Evolutionary conservation across 495 filamentous ascomycete genomes (phyloP).

Genomic region (Aspergillus sclerotiicarbonarius): DNA sequence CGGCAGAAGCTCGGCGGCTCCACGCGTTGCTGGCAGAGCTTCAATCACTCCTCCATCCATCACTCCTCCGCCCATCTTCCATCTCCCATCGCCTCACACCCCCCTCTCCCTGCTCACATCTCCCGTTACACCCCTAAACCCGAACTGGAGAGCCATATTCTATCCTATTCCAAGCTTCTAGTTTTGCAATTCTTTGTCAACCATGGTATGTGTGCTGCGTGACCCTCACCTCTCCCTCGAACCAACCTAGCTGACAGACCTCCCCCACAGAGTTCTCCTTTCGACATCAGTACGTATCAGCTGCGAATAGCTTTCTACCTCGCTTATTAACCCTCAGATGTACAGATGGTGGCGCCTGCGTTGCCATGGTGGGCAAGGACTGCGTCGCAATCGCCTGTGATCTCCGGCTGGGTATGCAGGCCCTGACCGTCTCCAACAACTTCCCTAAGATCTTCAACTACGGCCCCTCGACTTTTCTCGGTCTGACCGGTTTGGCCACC

Average conservation of each 20-base stretch:
- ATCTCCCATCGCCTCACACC: constrained; percentile 10
- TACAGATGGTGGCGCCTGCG: constrained; percentile 89
- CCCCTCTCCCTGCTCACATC: constrained; percentile 10
- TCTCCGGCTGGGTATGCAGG: constrained; percentile 93
- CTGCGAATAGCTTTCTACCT: constrained; percentile 9
- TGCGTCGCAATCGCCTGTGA: constrained; percentile 99
- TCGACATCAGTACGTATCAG: constrained; percentile 75
- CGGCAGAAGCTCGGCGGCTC: constrained; percentile 32
- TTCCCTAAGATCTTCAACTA: constrained; percentile 99
- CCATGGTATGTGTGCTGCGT: constrained; percentile 24
- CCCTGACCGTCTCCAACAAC: constrained; percentile 97
- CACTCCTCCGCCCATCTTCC: constrained; percentile 18
- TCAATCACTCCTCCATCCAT: constrained; percentile 32
- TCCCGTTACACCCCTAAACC: neutral
- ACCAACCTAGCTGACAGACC: constrained; percentile 32
- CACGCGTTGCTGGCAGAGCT: constrained; percentile 24
- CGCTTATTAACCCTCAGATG: constrained; percentile 26
- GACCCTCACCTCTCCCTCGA: constrained; percentile 8
- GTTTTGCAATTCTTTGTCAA: constrained; percentile 9
- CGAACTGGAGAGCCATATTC: neutral
- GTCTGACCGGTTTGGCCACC: constrained; percentile 92
- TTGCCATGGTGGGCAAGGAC: constrained; percentile 99
- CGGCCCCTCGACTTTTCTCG: constrained; percentile 88
- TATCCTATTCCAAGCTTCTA: neutral
- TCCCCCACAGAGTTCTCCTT: constrained; percentile 65